These are phyloP conservation scores for Dunaliella primolecta DNA, from an alignment of 139 green algal species.

Conservation along the genomic window DNA sequence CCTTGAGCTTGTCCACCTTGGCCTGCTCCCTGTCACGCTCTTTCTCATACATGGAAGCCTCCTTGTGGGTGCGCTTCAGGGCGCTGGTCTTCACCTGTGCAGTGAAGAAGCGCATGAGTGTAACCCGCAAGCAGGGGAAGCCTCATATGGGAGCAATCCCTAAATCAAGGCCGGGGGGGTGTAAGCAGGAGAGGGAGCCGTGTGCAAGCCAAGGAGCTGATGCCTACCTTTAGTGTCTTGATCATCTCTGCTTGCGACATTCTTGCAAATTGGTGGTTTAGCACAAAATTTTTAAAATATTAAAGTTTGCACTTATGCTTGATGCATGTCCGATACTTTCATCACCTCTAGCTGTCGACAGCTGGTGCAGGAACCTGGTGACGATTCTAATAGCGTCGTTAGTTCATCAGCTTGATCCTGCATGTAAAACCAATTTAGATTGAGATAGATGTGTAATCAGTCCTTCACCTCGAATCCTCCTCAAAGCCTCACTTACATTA, in stretches of 20 bases:
- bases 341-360: neutral
- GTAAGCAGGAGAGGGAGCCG: neutral
- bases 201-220: neutral
- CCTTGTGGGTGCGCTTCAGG: conserved; percentile 73
- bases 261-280: neutral
- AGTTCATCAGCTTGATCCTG: too few relatives aligned
- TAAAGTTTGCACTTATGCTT: neutral
- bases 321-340: neutral
- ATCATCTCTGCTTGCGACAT: conserved; percentile 31
- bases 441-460: too few relatives aligned
- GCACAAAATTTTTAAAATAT: neutral
- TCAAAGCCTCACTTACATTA: too few relatives aligned
- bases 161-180: too few relatives aligned
- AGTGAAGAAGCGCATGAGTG: neutral
- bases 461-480: too few relatives aligned
- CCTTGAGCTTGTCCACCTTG: conserved; percentile 71
- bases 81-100: conserved; percentile 68
- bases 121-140: too few relatives aligned
- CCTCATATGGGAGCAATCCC: too few relatives aligned
- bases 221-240: conserved; percentile 11
- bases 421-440: too few relatives aligned
- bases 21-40: conserved; percentile 67
- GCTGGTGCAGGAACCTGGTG: too few relatives aligned
- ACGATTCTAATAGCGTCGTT: too few relatives aligned
- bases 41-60: conserved; percentile 75